Evolutionary conservation across 371 early-diverging fungal genomes (phyloP).

Genomic region (Mucor sp.): DNA sequence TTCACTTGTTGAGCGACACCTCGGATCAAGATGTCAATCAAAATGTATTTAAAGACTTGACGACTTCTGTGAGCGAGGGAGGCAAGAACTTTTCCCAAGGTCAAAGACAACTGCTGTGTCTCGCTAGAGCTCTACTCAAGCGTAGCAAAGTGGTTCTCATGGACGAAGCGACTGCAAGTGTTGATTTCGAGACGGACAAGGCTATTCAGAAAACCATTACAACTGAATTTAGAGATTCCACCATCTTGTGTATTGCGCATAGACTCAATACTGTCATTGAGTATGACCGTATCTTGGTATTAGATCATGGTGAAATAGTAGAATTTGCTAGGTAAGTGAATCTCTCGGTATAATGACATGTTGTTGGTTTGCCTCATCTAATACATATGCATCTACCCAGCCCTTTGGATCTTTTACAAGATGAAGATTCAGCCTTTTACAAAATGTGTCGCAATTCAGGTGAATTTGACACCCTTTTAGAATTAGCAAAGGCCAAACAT

Average conservation of each 20-base stretch:
- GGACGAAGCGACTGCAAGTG: conserved; percentile 64
- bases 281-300: conserved; percentile 47
- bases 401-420: conserved; percentile 55
- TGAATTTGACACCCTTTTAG: conserved; percentile 60
- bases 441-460: conserved; percentile 71
- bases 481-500: conserved; percentile 40
- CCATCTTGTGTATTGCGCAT: conserved; percentile 74
- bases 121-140: conserved; percentile 78
- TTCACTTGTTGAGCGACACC: conserved; percentile 45
- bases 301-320: conserved; percentile 41
- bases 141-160: conserved; percentile 53
- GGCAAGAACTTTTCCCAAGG: conserved; percentile 85
- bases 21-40: conserved; percentile 27
- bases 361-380: neutral
- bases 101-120: conserved; percentile 80
- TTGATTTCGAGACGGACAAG: conserved; percentile 68
- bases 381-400: conserved; percentile 11
- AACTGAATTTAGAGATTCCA: conserved; percentile 59
- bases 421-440: conserved; percentile 52
- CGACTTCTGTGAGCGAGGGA: conserved; percentile 54
- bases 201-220: conserved; percentile 64
- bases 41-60: conserved; percentile 46
- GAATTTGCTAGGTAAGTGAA: conserved; percentile 37
- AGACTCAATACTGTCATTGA: conserved; percentile 61
- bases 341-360: neutral